Conservation (phyloP, 2,329 filamentous ascomycete species). For the Fusarium papillatum region DNA sequence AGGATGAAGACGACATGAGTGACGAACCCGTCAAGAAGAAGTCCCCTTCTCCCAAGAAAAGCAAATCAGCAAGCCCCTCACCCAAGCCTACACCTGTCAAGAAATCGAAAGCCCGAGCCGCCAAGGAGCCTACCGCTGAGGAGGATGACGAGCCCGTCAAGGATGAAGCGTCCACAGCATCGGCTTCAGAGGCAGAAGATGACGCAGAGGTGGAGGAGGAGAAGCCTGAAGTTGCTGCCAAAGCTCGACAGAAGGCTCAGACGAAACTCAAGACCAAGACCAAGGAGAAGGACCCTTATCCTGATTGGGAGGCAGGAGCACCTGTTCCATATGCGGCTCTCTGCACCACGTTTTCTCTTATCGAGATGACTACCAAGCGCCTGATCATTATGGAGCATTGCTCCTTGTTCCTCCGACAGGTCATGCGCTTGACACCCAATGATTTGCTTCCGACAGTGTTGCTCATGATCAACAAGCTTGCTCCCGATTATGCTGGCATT, state of each 20-base stretch:
- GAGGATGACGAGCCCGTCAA: constrained; percentile 43
- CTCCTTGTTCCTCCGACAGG: constrained; percentile 91
- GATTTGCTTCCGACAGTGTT: constrained; percentile 91
- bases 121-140: constrained; percentile 22
- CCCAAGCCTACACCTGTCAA: constrained; percentile 42
- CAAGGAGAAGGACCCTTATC: constrained; percentile 81
- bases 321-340: constrained; percentile 96
- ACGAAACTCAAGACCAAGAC: constrained; percentile 76
- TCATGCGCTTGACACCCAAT: constrained; percentile 89
- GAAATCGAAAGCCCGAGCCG: constrained; percentile 27
- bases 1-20: constrained; percentile 55
- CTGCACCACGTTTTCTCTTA: constrained; percentile 93
- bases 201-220: constrained; percentile 66
- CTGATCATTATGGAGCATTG: constrained; percentile 91
- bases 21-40: constrained; percentile 47
- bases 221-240: constrained; percentile 79
- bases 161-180: constrained; percentile 47
- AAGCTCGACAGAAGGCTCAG: constrained; percentile 86
- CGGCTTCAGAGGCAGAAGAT: constrained; percentile 58
- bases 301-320: constrained; percentile 91
- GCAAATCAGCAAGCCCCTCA: constrained; percentile 35
- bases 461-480: constrained; percentile 98
- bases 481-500: constrained; percentile 95
- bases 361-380: constrained; percentile 95
- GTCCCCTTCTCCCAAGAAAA: constrained; percentile 27